Percentiles rank a stretch among this genome's conserved stretches.
Evolutionary conservation across 805 yeast species (phyloP).

Genomic region (Komagataella kurtzmanii): DNA sequence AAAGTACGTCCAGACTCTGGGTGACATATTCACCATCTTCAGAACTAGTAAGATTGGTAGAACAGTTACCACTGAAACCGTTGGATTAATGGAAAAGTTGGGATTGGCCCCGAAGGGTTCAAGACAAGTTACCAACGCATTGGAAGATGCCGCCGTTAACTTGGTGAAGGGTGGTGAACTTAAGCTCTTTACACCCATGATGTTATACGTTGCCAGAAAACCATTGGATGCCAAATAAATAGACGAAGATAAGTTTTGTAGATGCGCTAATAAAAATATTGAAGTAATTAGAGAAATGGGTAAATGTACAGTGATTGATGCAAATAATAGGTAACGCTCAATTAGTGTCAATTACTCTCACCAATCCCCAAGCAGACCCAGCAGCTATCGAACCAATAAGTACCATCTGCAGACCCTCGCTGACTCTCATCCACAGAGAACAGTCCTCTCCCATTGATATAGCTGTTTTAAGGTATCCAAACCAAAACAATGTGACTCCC

Average conservation of each 20-base stretch:
- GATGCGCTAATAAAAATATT: not conserved
- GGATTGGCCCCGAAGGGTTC: constrained; percentile 93
- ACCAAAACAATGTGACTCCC: constrained; percentile 74
- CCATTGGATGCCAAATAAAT: constrained; percentile 30
- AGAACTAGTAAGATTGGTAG: constrained; percentile 87
- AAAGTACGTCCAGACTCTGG: constrained; percentile 68
- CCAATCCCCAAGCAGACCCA: constrained; percentile 91
- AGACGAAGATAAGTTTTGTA: not conserved
- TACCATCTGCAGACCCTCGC: constrained; percentile 86
- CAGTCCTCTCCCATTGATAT: constrained; percentile 75
- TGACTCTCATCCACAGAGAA: constrained; percentile 40
- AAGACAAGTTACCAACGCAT: constrained; percentile 76
- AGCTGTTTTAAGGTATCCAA: constrained; percentile 77
- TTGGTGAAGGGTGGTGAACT: constrained; percentile 87
- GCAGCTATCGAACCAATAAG: constrained; percentile 96
- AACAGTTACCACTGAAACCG: constrained; percentile 65
- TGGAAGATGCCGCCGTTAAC: constrained; percentile 95
- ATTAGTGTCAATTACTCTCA: constrained; percentile 48
- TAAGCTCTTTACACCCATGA: constrained; percentile 94
- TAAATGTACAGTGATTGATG: not conserved
- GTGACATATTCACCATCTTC: constrained; percentile 71
- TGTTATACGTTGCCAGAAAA: constrained; percentile 81
- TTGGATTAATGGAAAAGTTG: constrained; percentile 68
- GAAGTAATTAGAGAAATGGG: not conserved
- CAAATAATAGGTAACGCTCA: not conserved